Conservation (phyloP, 2,329 filamentous ascomycete genomes). For the Bipolaris cookei region DNA sequence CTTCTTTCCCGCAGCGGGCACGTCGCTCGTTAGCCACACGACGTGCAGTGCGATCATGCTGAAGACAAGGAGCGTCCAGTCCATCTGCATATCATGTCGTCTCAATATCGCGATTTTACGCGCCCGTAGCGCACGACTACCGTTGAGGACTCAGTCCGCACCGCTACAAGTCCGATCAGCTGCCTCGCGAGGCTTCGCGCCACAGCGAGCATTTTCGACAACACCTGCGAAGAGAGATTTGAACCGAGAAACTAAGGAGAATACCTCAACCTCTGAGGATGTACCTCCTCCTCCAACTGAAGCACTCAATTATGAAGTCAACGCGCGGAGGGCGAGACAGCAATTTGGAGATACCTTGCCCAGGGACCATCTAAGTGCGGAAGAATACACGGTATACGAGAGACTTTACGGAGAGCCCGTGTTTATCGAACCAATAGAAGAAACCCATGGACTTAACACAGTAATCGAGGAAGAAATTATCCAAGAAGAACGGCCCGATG, state of each 20-base stretch:
- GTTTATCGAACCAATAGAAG: conserved; percentile 66
- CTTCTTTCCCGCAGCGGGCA: conserved; percentile 29
- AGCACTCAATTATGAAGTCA: conserved; percentile 59
- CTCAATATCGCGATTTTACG: conserved; percentile 36
- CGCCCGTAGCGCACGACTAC: conserved; percentile 35
- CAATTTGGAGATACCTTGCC: conserved; percentile 80
- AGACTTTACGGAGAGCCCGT: conserved; percentile 78
- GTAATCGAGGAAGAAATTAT: conserved; percentile 56
- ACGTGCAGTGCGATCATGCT: conserved; percentile 36
- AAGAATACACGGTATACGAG: conserved; percentile 78
- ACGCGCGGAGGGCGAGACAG: conserved; percentile 74
- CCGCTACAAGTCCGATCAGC: conserved; percentile 21
- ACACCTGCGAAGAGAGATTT: conserved; percentile 22
- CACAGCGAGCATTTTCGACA: conserved; percentile 33
- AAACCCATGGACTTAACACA: conserved; percentile 51
- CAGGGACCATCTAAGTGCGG: conserved; percentile 68
- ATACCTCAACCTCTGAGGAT: conserved; percentile 1
- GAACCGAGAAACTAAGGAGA: conserved; percentile 15
- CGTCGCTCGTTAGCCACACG: conserved; percentile 12
- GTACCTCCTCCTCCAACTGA: conserved; percentile 24
- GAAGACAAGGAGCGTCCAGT: conserved; percentile 36
- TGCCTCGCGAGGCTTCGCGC: conserved; percentile 17
- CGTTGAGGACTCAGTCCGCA: conserved; percentile 18
- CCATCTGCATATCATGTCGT: conserved; percentile 44
- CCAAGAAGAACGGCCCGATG: conserved; percentile 39